These are phyloP conservation scores for Candida insectorum DNA, from an alignment of 805 yeast species.

Conservation along the genomic window DNA sequence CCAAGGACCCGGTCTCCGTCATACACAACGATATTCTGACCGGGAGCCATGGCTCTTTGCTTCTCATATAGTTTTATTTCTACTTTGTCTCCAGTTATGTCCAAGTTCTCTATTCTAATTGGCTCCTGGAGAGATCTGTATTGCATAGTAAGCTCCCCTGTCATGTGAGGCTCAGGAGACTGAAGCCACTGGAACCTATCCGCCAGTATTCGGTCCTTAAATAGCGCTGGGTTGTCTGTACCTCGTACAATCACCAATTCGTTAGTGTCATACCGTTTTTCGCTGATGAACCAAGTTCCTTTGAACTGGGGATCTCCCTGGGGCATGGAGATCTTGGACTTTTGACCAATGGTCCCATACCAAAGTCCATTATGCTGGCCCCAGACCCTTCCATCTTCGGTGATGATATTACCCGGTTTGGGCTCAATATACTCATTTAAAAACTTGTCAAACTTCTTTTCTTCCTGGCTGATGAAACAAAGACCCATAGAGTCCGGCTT, in stretches of 20 bases:
- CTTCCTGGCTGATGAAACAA: slow-evolving; percentile 76
- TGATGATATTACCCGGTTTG: slow-evolving; percentile 76
- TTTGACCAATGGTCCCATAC: slow-evolving; percentile 95
- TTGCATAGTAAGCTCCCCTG: slow-evolving; percentile 41
- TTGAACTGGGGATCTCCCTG: slow-evolving; percentile 74
- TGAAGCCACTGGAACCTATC: slow-evolving; percentile 33
- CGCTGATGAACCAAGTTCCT: slow-evolving; percentile 87
- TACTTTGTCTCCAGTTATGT: slow-evolving; percentile 17
- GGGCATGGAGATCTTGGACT: slow-evolving; percentile 76
- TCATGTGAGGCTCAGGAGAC: slow-evolving; percentile 4
- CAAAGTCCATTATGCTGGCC: slow-evolving; percentile 86
- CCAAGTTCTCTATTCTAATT: slow-evolving; percentile 24
- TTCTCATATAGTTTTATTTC: slow-evolving; percentile 39
- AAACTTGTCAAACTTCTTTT: slow-evolving; percentile 66
- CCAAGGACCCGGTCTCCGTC: slow-evolving; percentile 67
- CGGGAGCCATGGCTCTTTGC: slow-evolving; percentile 81
- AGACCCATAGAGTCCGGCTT: slow-evolving; percentile 94
- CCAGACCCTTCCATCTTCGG: slow-evolving; percentile 69
- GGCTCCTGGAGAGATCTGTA: slow-evolving; percentile 73
- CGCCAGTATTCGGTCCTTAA: slow-evolving; percentile 38
- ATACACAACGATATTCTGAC: slow-evolving; percentile 81
- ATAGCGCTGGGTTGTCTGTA: slow-evolving; percentile 54
- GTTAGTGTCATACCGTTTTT: slow-evolving; percentile 59
- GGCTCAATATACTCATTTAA: slow-evolving; percentile 70
- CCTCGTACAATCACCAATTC: slow-evolving; percentile 80